These are phyloP conservation scores for Gynochthodes officinalis DNA, from an alignment of 257 asterid genomes.

Conservation along the genomic window DNA sequence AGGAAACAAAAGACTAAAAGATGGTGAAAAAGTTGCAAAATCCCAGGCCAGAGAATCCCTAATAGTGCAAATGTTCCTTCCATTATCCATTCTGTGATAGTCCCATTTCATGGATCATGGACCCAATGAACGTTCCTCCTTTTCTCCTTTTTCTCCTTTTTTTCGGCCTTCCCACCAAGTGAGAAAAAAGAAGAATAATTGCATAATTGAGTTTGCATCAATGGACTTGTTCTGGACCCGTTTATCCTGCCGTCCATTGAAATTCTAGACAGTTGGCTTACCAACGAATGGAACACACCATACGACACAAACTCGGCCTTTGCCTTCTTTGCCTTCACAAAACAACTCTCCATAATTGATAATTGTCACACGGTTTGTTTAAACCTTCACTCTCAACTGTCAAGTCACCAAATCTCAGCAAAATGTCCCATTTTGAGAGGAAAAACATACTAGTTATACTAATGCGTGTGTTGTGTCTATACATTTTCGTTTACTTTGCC, in stretches of 20 bases:
- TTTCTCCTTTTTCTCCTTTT: too few relatives aligned
- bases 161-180: neutral
- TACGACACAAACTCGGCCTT: neutral
- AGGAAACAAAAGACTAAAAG: slow-evolving; percentile 10
- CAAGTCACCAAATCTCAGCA: neutral
- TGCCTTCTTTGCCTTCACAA: neutral
- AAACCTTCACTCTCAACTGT: neutral
- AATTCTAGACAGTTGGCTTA: neutral
- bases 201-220: neutral
- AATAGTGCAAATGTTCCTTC: neutral
- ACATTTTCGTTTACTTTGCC: too few relatives aligned
- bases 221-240: neutral
- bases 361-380: neutral
- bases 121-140: neutral
- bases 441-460: neutral
- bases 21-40: neutral
- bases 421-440: neutral
- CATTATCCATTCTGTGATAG: slow-evolving; percentile 1
- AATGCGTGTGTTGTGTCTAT: too few relatives aligned
- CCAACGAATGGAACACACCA: neutral
- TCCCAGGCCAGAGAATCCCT: neutral
- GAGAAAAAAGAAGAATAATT: slow-evolving; percentile 3
- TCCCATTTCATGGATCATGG: slow-evolving; percentile 3
- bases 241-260: neutral
- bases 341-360: neutral